Evolutionary conservation across 345 rosid species (phyloP).

Genomic region (Cardamine occulta): DNA sequence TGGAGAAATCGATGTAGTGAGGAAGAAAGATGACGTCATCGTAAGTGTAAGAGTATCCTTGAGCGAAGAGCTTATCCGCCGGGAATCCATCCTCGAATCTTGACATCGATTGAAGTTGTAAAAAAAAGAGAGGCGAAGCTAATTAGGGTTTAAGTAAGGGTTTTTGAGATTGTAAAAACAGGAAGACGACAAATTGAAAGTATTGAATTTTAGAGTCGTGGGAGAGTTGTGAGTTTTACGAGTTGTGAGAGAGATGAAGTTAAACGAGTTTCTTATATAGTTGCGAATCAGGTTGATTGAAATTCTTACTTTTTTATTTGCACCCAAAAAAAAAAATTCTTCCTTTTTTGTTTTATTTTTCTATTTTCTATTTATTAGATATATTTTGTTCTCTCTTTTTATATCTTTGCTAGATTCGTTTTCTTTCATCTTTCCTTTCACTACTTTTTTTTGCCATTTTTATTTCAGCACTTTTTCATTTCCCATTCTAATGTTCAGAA

Average conservation of each 20-base stretch:
- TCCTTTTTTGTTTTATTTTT: neutral
- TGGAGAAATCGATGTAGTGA: constrained; percentile 87
- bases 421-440: neutral
- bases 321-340: too few relatives aligned
- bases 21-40: constrained; percentile 93
- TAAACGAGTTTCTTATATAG: constrained; percentile 13
- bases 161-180: constrained; percentile 2
- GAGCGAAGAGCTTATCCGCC: constrained; percentile 65
- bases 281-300: neutral
- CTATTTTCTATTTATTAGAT: too few relatives aligned
- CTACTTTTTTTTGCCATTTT: neutral
- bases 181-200: constrained; percentile 32
- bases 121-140: constrained; percentile 12
- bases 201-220: constrained; percentile 19
- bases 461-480: neutral
- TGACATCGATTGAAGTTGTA: constrained; percentile 29
- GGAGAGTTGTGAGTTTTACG: neutral
- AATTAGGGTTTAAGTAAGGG: constrained; percentile 40
- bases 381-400: neutral
- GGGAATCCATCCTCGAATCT: constrained; percentile 72
- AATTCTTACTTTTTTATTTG: neutral
- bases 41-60: constrained; percentile 88
- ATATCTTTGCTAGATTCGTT: neutral
- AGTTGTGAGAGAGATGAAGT: constrained; percentile 9
- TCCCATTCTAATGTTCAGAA: neutral